phyloP scores from a whole-genome alignment of 2,329 filamentous ascomycete genomes.

The Aspergillus sp. region DNA sequence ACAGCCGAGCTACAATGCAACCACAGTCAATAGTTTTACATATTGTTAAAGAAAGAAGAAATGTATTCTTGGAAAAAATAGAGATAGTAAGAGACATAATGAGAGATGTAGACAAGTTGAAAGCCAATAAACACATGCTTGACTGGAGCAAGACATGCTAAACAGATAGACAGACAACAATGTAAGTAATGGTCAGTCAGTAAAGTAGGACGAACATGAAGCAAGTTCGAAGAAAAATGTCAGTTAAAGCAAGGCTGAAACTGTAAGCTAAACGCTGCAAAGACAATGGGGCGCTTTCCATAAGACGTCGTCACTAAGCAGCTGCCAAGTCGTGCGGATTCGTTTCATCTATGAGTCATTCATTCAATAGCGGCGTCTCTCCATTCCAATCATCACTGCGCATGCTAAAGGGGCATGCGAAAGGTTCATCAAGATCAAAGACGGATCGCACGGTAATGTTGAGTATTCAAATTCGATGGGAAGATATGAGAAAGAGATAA shows the following conservation, averaged over 20 bases:
- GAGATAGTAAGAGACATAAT: conserved; percentile 4
- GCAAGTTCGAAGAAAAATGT: conserved; percentile 17
- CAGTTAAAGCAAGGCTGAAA: conserved; percentile 12
- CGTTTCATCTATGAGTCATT: conserved; percentile 27
- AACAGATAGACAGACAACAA: conserved; percentile 5
- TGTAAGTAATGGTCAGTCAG: not conserved
- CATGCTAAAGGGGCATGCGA: conserved; percentile 7
- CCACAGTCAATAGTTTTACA: not conserved
- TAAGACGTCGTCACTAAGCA: conserved; percentile 16
- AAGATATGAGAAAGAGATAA: conserved; percentile 5
- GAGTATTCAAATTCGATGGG: conserved; percentile 13
- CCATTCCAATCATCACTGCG: conserved; percentile 27
- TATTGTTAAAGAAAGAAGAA: not conserved
- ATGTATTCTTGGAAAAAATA: not conserved
- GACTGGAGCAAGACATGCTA: conserved; percentile 1
- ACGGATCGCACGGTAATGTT: conserved; percentile 8
- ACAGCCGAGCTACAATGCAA: not conserved
- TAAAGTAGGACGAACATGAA: conserved; percentile 9
- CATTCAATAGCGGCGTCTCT: conserved; percentile 27
- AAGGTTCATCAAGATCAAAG: conserved; percentile 14
- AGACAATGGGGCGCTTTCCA: conserved; percentile 13
- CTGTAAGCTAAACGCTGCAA: conserved; percentile 16
- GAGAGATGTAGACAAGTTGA: conserved; percentile 5
- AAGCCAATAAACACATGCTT: not conserved
- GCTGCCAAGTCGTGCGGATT: conserved; percentile 6